Percentiles rank a stretch among this genome's conserved stretches.
phyloP scores from a whole-genome alignment of 2,329 filamentous ascomycete species.

The Plectosphaerella cucumerina region DNA sequence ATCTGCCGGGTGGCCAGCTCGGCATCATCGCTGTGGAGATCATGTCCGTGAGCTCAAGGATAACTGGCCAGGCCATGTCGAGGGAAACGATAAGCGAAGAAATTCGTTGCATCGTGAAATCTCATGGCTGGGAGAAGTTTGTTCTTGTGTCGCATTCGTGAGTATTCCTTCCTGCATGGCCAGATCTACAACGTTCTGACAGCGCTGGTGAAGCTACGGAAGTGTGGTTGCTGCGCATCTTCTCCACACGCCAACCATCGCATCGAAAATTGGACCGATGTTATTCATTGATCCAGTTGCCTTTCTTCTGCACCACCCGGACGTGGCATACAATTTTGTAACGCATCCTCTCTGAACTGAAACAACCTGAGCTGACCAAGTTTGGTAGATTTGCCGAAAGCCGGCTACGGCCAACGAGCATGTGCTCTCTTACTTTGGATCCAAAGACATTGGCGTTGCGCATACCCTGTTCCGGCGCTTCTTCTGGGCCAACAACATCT shows the following conservation, averaged over 20 bases:
- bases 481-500: constrained; percentile 67
- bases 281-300: constrained; percentile 59
- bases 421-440: constrained; percentile 67
- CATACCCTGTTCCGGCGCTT: constrained; percentile 62
- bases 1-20: constrained; percentile 37
- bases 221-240: constrained; percentile 60
- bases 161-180: neutral
- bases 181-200: no score
- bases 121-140: constrained; percentile 54
- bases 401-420: constrained; percentile 61
- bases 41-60: constrained; percentile 60
- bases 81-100: constrained; percentile 51
- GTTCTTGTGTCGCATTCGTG: constrained; percentile 55
- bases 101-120: constrained; percentile 51
- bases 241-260: constrained; percentile 42
- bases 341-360: neutral
- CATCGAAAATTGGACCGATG: constrained; percentile 43
- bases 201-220: constrained; percentile 40
- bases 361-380: neutral
- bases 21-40: constrained; percentile 63
- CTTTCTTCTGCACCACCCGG: constrained; percentile 63
- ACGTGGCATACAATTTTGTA: constrained; percentile 67
- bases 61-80: constrained; percentile 48
- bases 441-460: constrained; percentile 62
- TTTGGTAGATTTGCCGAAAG: constrained; percentile 35